Base-by-base conservation (phyloP, 345 rosid genomes). In the Moringa oleifera region DNA sequence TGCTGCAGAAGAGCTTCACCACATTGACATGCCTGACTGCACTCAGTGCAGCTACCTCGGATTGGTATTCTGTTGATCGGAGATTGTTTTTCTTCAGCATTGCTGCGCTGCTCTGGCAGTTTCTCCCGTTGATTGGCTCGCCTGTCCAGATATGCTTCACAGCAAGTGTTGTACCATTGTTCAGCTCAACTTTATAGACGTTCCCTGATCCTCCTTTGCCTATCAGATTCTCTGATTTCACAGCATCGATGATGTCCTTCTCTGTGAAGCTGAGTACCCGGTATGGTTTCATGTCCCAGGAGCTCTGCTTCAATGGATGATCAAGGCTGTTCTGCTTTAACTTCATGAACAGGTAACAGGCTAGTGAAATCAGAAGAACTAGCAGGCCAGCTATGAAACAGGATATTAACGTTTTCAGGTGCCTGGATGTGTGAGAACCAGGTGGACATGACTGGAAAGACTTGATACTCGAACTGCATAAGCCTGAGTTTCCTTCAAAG, bases 151-250 rank as follows among this genome's bases (percentile, higher is more conserved):
- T 81, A 55, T 91, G 98, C 78, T 92, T 92, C 65, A 89, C 93
- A 0, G 96, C 98, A 45, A 89, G 72, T 68, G 79, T 77, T 66
- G 80, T 75, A 7, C 96, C 96, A 22, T 67, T 80, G 36, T 58
- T 58, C 23, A 87, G 69, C 37, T 72, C 77, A 53, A 81, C 91
- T 75, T 75, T 87, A 74, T 89, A 92, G 55, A 92, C 98, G 51
- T 85, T 81, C 20, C 98, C 98, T 2, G 85, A 81, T 36, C 96
- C 93, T 23, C 98, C 98, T 71, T 69, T 85, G 24, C 96, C 96
- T n/a, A 92, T 87, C 67, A 85, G 63, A 74, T 89, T 87, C 65
- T 92, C 91, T 0, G 86, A 64, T 55, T 75, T 84, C 36, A 89
- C 69, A 25, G 63, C 81, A 71, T 84, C 84, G 1, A 81, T 71